Evolutionary conservation across 164 flowering plant genomes (phyloP).

Genomic region (Vitis amurensis): DNA sequence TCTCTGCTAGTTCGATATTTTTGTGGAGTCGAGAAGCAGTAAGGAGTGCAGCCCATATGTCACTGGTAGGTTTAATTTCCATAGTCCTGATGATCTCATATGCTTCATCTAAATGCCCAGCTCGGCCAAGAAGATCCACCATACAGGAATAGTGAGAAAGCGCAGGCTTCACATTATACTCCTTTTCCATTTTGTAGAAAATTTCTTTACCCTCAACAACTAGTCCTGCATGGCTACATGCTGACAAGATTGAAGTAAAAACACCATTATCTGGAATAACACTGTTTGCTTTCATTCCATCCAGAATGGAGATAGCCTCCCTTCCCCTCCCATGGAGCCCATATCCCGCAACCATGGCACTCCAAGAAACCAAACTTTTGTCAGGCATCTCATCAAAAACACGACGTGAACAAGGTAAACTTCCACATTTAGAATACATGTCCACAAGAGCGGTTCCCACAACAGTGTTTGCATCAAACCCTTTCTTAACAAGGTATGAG

Average conservation of each 20-base stretch:
- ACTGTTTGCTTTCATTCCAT: conserved; percentile 26
- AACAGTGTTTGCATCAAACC: conserved; percentile 24
- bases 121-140: conserved; percentile 56
- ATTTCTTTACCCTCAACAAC: conserved; percentile 38
- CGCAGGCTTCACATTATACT: conserved; percentile 29
- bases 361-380: conserved; percentile 47
- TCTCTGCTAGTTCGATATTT: conserved; percentile 41
- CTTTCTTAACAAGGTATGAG: conserved; percentile 20
- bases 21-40: conserved; percentile 42
- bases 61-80: conserved; percentile 34
- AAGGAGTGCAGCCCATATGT: conserved; percentile 49
- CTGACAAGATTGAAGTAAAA: conserved; percentile 46
- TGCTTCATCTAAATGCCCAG: conserved; percentile 45
- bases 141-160: conserved; percentile 43
- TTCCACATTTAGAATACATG: conserved; percentile 32
- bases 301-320: conserved; percentile 35
- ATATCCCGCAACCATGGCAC: conserved; percentile 45
- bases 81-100: conserved; percentile 32
- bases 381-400: conserved; percentile 41
- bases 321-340: conserved; percentile 43
- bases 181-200: conserved; percentile 28
- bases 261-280: conserved; percentile 44
- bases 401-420: conserved; percentile 23
- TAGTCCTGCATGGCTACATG: conserved; percentile 56
- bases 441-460: conserved; percentile 38